Percentiles rank a stretch among this genome's conserved stretches.
Conservation (phyloP, 2,329 filamentous ascomycete genomes). For the Cladosporium austrohemisphaericum region DNA sequence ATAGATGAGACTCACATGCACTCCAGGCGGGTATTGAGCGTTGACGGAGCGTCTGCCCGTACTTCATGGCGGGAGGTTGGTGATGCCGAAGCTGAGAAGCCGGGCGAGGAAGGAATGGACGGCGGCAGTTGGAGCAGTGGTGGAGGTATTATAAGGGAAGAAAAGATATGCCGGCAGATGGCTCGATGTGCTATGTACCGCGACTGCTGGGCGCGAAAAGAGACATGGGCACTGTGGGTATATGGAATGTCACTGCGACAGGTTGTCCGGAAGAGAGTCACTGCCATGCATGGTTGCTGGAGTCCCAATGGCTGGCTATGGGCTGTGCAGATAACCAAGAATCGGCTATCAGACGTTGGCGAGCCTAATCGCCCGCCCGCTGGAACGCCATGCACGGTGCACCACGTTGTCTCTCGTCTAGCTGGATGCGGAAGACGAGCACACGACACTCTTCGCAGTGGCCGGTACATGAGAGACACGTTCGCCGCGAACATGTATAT, state of each 20-base stretch:
- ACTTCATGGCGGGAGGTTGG: slow-evolving; percentile 58
- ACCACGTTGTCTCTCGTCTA: background rate
- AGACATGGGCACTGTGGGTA: background rate
- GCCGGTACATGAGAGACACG: background rate
- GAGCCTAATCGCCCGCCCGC: background rate
- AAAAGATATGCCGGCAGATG: too few species aligned
- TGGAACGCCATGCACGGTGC: background rate
- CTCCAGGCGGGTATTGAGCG: slow-evolving; percentile 81
- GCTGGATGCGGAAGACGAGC: background rate
- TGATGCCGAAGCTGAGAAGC: background rate
- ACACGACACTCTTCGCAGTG: background rate
- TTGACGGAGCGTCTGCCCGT: slow-evolving; percentile 68
- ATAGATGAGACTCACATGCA: slow-evolving; percentile 15
- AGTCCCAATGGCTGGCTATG: background rate
- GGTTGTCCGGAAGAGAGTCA: background rate
- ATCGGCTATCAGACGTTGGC: background rate
- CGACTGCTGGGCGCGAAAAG: background rate
- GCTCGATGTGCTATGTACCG: background rate
- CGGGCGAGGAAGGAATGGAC: background rate
- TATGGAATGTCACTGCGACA: background rate
- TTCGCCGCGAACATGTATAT: too few species aligned
- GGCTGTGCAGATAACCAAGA: slow-evolving; percentile 7
- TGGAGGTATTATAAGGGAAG: background rate
- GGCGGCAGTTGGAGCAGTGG: background rate
- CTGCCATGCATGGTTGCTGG: background rate